Conservation (phyloP, 2,329 filamentous ascomycete species). For the Aureobasidium musti region DNA sequence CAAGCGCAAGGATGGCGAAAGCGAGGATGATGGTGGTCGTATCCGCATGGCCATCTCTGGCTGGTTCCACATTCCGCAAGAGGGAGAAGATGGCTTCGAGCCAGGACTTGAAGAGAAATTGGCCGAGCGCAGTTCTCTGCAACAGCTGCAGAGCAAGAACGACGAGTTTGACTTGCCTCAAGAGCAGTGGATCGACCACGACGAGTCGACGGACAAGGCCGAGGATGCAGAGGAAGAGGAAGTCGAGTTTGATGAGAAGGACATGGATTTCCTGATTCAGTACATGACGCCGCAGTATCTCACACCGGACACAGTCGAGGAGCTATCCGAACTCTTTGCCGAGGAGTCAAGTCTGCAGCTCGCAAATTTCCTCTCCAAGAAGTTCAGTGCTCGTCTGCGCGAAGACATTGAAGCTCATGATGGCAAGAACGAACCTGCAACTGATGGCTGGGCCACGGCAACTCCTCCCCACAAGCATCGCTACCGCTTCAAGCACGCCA, state of each 20-base stretch:
- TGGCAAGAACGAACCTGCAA: conserved; percentile 18
- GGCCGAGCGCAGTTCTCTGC: conserved; percentile 84
- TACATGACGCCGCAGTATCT: conserved; percentile 90
- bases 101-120: conserved; percentile 85
- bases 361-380: conserved; percentile 73
- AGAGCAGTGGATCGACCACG: conserved; percentile 54
- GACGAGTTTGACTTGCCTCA: conserved; percentile 85
- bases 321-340: conserved; percentile 75
- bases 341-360: conserved; percentile 84
- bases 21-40: conserved; percentile 69
- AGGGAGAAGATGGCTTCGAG: conserved; percentile 89
- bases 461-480: conserved; percentile 93
- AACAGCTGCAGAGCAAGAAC: conserved; percentile 88
- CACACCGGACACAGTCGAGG: conserved; percentile 84
- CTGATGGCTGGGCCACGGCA: conserved; percentile 53
- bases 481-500: conserved; percentile 73
- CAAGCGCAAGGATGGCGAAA: conserved; percentile 58
- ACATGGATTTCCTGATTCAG: conserved; percentile 85
- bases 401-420: conserved; percentile 59
- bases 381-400: conserved; percentile 72
- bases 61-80: conserved; percentile 97
- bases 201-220: conserved; percentile 63
- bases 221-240: conserved; percentile 60
- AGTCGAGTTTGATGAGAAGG: conserved; percentile 68
- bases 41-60: conserved; percentile 97